Base-by-base conservation (phyloP, 768 basidiomycete genomes). In the Russula compacta region DNA sequence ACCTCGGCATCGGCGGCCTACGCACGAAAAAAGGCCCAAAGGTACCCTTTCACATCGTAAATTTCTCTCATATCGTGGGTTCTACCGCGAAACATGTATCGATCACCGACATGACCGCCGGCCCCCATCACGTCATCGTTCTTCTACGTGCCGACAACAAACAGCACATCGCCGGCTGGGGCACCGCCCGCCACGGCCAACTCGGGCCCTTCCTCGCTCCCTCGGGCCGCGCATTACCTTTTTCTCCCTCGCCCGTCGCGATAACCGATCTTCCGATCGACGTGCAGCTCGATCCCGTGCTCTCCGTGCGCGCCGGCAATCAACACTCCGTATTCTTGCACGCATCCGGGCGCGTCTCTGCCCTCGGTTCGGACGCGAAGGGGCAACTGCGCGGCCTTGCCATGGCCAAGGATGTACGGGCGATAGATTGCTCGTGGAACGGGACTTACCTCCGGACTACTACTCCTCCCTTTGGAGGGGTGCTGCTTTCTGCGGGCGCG, bases 121-220 rank as follows among this genome's bases (percentile, higher is more conserved):
- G 90, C 3, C 86, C 87, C 40, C 85, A 89, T 60, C 89, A 95
- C 68, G 80, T 86, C 60, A 69, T 92, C 40, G 78, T 70, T 5
- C 73, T 78, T 17, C 57, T 89, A 15, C 67, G 70, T 14, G 49
- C 68, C 9, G 61, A 69, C 12, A 48, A 66, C 24, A 53, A 58
- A 2, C 69, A 68, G 53, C 64, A 72, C 48, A 32, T 79, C 12
- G 76, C 86, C 6, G 94, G 93, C 7, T 98, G 95, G 94, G 95
- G 94, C 6, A 76, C 84, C 2, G 80, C 83, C 14, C 77, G 95
- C 36, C 92, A 95, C 67, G 92, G 92, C 4, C 93, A 98, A 69
- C 80, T 98, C 1, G 89, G 88, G 4, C 64, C 70, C 29, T 59
- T 71, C 17, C 40, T 63, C 32, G 62, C 67, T 35, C 44, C 64